Evolutionary conservation across 2,329 filamentous ascomycete species (phyloP).

Genomic region (Coniochaeta pulveracea): DNA sequence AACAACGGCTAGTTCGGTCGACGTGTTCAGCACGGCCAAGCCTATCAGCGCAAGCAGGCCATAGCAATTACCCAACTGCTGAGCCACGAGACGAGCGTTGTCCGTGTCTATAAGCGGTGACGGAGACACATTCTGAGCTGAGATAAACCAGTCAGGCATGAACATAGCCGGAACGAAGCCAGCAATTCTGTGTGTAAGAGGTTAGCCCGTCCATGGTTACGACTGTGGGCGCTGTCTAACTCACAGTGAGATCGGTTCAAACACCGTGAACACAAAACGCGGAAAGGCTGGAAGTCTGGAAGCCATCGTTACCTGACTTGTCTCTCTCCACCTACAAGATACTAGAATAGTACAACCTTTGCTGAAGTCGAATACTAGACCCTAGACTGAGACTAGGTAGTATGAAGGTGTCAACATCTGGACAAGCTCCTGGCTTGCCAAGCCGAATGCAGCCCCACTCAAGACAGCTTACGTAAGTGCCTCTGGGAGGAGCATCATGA

Average conservation of each 20-base stretch:
- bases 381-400: no score
- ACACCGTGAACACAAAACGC: slow-evolving; percentile 52
- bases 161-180: slow-evolving; percentile 46
- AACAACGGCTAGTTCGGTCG: slow-evolving; percentile 53
- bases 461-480: no score
- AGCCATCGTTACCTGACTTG: no score
- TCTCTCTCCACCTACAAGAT: no score
- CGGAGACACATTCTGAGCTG: no score
- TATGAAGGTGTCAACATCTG: no score
- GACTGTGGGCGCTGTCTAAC: slow-evolving; percentile 26
- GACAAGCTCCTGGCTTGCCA: no score
- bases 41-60: slow-evolving; percentile 54
- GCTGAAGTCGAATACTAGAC: no score
- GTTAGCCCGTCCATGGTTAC: no score
- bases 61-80: slow-evolving; percentile 61
- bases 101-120: slow-evolving; percentile 40
- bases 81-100: slow-evolving; percentile 44
- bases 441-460: no score
- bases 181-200: slow-evolving; percentile 23
- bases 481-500: no score
- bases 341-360: no score
- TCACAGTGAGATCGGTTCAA: slow-evolving; percentile 61
- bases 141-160: slow-evolving; percentile 50
- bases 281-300: slow-evolving; percentile 53
- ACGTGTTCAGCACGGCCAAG: slow-evolving; percentile 51